These are phyloP conservation scores for Fraxinus greggii DNA, from an alignment of 305 asterid species.

Conservation along the genomic window DNA sequence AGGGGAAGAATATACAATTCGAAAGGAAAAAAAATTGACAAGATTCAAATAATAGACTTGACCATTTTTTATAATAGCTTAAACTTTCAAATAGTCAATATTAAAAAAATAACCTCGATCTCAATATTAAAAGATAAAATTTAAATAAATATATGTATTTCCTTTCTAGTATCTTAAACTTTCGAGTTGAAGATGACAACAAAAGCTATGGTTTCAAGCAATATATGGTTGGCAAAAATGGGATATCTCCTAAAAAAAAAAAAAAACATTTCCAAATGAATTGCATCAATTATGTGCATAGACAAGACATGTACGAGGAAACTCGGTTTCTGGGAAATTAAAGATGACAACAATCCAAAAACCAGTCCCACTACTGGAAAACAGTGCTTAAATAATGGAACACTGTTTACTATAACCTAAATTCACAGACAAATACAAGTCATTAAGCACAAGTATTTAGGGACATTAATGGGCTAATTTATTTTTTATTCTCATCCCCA, in stretches of 20 bases:
- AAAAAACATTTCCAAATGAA: background rate
- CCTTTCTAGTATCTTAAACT: background rate
- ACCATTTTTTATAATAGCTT: background rate
- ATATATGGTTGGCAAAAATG: background rate
- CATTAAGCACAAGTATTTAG: slow-evolving; percentile 42
- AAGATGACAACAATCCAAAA: slow-evolving; percentile 49
- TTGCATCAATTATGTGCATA: slow-evolving; percentile 15
- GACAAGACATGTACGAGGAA: slow-evolving; percentile 64
- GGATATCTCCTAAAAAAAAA: background rate
- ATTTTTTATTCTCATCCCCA: slow-evolving; percentile 26
- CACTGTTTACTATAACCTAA: background rate
- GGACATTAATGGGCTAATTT: slow-evolving; percentile 33
- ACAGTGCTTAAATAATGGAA: slow-evolving; percentile 17
- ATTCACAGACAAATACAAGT: slow-evolving; percentile 50
- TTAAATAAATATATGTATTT: too few relatives aligned
- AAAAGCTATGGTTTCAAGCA: background rate
- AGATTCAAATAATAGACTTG: background rate
- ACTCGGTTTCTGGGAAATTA: slow-evolving; percentile 39
- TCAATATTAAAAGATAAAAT: too few relatives aligned
- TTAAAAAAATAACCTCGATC: too few relatives aligned
- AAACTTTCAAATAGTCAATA: background rate
- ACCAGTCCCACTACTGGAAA: slow-evolving; percentile 52
- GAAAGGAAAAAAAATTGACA: background rate
- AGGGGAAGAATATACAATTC: background rate
- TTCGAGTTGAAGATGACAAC: background rate